These are phyloP conservation scores for Trifolium repens DNA, from an alignment of 306 rosid genomes.

Conservation along the genomic window DNA sequence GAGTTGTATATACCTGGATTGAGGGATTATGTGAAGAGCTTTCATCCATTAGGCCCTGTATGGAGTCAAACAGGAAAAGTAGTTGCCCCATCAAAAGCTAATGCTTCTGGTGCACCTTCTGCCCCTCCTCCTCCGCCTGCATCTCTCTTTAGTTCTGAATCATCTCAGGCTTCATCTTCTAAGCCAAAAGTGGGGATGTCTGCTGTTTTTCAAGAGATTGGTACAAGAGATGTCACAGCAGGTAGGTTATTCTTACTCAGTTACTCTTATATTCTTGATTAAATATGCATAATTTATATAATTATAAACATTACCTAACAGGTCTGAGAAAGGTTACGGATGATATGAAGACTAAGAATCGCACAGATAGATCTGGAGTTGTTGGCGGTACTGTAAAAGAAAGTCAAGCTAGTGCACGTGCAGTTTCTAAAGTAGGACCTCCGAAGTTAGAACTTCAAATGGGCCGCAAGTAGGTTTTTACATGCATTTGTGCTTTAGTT, in stretches of 20 bases:
- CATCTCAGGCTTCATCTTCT: constrained; percentile 87
- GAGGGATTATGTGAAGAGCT: constrained; percentile 86
- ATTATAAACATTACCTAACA: constrained; percentile 38
- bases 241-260: constrained; percentile 53
- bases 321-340: constrained; percentile 90
- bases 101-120: constrained; percentile 64
- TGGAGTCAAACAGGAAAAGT: constrained; percentile 84
- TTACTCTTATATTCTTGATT: constrained; percentile 19
- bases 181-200: constrained; percentile 83
- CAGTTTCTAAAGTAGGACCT: constrained; percentile 75
- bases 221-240: constrained; percentile 66
- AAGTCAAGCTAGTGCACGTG: constrained; percentile 55
- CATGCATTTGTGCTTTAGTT: background rate
- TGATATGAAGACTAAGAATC: constrained; percentile 96
- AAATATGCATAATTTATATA: constrained; percentile 34
- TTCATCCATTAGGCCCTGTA: constrained; percentile 87
- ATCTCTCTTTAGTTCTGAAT: constrained; percentile 79
- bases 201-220: constrained; percentile 87
- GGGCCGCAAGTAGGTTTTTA: constrained; percentile 91
- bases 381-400: constrained; percentile 66
- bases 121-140: constrained; percentile 91
- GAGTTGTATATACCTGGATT: constrained; percentile 92
- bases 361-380: constrained; percentile 76
- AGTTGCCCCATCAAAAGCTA: constrained; percentile 65
- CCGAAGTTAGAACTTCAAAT: constrained; percentile 95